A percentile compares a stretch with the other conserved stretches of the same genome.
phyloP scores from a whole-genome alignment of 345 rosid species.

The Eutrema japonicum region DNA sequence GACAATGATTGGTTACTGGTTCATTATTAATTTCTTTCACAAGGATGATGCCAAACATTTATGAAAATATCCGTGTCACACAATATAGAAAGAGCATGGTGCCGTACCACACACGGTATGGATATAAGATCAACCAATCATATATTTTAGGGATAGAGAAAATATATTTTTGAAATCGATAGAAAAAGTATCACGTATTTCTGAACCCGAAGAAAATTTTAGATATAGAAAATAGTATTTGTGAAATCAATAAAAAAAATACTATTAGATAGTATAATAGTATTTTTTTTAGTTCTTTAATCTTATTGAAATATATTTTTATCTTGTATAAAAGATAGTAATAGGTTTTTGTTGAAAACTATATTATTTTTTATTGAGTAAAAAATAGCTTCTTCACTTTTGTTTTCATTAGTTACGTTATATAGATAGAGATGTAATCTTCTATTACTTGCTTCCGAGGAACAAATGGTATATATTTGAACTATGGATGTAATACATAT shows the following conservation, averaged over 20 bases:
- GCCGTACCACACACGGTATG: conserved; percentile 18
- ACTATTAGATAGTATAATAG: not conserved
- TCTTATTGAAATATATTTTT: not conserved
- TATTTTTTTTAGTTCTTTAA: not conserved
- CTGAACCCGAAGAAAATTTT: not conserved
- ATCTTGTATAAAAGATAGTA: not conserved
- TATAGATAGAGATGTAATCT: not conserved
- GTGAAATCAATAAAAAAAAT: too few species aligned
- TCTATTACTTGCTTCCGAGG: not conserved
- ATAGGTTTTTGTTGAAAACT: not conserved
- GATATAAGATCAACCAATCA: not conserved
- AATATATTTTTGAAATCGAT: not conserved
- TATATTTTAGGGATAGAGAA: not conserved
- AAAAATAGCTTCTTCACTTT: not conserved
- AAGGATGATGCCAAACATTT: not conserved
- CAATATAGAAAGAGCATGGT: not conserved
- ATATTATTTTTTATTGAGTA: not conserved
- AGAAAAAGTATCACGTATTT: not conserved
- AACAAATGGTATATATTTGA: not conserved
- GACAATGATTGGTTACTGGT: not conserved
- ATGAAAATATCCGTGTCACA: not conserved
- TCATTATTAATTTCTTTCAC: not conserved
- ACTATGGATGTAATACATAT: conserved; percentile 9
- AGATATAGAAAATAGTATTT: too few species aligned
- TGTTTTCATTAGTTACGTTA: not conserved